Evolutionary conservation across 2,329 filamentous ascomycete genomes (phyloP).

Genomic region (Aspergillus sp.): DNA sequence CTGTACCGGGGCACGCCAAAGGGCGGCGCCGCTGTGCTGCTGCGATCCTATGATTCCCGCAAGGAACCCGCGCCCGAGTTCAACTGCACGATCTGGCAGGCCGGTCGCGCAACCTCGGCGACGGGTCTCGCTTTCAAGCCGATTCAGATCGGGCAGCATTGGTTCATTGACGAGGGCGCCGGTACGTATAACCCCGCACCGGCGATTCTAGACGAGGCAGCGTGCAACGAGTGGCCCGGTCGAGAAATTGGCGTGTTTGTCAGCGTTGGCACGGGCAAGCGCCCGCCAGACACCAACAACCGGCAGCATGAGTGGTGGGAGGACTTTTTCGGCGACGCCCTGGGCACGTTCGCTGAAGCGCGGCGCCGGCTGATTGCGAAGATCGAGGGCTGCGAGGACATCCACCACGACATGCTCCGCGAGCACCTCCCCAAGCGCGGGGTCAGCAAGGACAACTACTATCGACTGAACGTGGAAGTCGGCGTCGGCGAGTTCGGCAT

Average conservation of each 20-base stretch:
- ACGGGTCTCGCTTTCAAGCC: slow-evolving; percentile 95
- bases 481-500: slow-evolving; percentile 97
- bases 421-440: slow-evolving; percentile 77
- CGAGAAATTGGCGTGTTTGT: slow-evolving; percentile 90
- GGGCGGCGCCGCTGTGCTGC: slow-evolving; percentile 69
- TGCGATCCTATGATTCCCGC: slow-evolving; percentile 94
- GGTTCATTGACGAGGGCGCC: slow-evolving; percentile 90
- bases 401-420: slow-evolving; percentile 82
- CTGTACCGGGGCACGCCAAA: slow-evolving; percentile 82
- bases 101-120: slow-evolving; percentile 89
- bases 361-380: slow-evolving; percentile 82
- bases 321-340: slow-evolving; percentile 70
- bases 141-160: slow-evolving; percentile 87
- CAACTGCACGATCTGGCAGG: slow-evolving; percentile 96
- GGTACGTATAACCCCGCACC: slow-evolving; percentile 92
- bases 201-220: slow-evolving; percentile 84
- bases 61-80: slow-evolving; percentile 89
- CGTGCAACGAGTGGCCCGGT: slow-evolving; percentile 92
- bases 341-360: slow-evolving; percentile 91
- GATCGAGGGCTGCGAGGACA: slow-evolving; percentile 92
- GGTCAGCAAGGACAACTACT: slow-evolving; percentile 89
- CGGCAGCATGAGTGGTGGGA: slow-evolving; percentile 85
- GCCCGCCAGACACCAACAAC: slow-evolving; percentile 72
- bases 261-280: slow-evolving; percentile 90
- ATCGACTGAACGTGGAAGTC: slow-evolving; percentile 93